Conservation (phyloP, 805 yeast genomes). For the Wickerhamiella parazyma region DNA sequence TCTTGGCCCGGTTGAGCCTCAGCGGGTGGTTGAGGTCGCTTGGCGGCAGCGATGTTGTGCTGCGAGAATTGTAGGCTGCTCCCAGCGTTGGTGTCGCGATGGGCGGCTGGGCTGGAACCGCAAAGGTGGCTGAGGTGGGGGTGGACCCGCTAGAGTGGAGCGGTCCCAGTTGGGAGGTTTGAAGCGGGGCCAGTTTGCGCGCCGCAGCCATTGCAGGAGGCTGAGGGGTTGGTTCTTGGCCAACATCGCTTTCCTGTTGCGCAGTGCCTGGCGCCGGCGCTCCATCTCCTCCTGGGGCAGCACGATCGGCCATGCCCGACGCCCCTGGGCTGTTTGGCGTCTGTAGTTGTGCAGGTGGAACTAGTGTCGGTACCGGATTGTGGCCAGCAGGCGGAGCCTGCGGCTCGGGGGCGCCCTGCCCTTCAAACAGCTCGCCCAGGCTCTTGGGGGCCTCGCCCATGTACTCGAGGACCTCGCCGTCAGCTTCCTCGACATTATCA, state of each 20-base stretch:
- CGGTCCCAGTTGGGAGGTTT: neutral
- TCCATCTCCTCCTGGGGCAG: neutral
- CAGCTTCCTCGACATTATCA: constrained; percentile 7
- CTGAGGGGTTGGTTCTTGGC: no score
- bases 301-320: neutral
- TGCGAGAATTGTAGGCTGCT: neutral
- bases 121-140: neutral
- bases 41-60: neutral
- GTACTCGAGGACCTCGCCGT: neutral
- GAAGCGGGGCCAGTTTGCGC: neutral
- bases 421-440: constrained; percentile 44
- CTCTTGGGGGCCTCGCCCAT: constrained; percentile 55
- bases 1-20: constrained; percentile 2
- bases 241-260: no score
- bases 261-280: no score
- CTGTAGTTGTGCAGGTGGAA: no score
- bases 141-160: neutral
- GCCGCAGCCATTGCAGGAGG: neutral
- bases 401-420: constrained; percentile 31
- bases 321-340: neutral
- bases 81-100: neutral
- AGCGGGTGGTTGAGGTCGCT: constrained; percentile 2
- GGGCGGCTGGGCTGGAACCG: neutral
- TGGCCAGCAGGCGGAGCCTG: neutral
- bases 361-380: neutral